A percentile compares a stretch with the other conserved stretches of the same genome.
phyloP scores from a whole-genome alignment of 768 basidiomycete genomes.

The Mycena floridula region DNA sequence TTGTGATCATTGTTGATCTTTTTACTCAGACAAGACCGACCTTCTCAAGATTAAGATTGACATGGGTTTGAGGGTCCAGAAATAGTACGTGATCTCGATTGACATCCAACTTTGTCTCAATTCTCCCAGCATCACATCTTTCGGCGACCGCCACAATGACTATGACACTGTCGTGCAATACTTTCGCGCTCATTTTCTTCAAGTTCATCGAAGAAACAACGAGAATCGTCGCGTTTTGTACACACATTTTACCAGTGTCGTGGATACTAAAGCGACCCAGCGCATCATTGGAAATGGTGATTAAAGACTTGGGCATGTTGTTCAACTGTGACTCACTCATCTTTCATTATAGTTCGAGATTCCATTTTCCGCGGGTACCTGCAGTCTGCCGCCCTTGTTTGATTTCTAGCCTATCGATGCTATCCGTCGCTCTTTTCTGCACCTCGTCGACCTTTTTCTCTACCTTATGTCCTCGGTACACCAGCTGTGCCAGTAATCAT shows the following conservation, averaged over 20 bases:
- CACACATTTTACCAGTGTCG: conserved; percentile 76
- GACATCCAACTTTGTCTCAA: conserved; percentile 9
- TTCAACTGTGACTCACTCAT: conserved; percentile 2
- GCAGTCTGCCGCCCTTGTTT: conserved; percentile 66
- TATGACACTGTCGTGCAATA: conserved; percentile 79
- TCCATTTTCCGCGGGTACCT: conserved; percentile 74
- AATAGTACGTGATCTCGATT: conserved; percentile 53
- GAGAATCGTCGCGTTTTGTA: conserved; percentile 77
- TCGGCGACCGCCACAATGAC: conserved; percentile 73
- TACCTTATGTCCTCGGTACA: too few relatives aligned
- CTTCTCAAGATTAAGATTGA: conserved; percentile 69
- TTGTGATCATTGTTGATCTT: conserved; percentile 6
- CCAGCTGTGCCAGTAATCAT: too few relatives aligned
- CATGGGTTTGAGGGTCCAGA: conserved; percentile 61
- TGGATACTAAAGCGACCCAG: conserved; percentile 84
- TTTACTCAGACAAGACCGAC: conserved; percentile 64
- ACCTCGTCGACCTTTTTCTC: too few relatives aligned
- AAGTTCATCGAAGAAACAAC: conserved; percentile 75
- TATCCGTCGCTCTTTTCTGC: too few relatives aligned
- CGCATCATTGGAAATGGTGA: conserved; percentile 77
- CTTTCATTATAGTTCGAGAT: conserved; percentile 48
- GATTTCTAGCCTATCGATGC: conserved; percentile 11
- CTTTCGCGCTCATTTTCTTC: conserved; percentile 83
- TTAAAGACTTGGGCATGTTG: conserved; percentile 14
- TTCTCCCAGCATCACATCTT: conserved; percentile 64